Evolutionary conservation across 2,329 filamentous ascomycete species (phyloP).

Genomic region (Nigrospora sphaerica): DNA sequence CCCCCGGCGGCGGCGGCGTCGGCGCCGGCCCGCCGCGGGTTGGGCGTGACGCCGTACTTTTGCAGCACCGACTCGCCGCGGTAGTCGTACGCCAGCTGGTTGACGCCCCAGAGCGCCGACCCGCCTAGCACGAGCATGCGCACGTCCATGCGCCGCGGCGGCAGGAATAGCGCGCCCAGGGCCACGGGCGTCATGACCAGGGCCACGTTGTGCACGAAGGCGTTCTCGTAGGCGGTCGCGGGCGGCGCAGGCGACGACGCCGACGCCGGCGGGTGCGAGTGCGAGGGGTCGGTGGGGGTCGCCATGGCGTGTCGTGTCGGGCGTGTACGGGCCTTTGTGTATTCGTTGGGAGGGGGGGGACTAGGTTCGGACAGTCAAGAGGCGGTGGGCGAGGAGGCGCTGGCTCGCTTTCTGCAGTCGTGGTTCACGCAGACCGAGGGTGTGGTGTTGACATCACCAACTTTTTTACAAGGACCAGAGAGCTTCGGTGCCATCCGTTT

Average conservation of each 20-base stretch:
- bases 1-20: background rate
- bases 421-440: too few relatives aligned
- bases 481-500: too few relatives aligned
- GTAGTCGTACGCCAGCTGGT: slow-evolving; percentile 50
- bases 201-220: slow-evolving; percentile 36
- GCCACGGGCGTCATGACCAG: slow-evolving; percentile 39
- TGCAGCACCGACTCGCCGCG: slow-evolving; percentile 41
- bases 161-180: slow-evolving; percentile 40
- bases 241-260: slow-evolving; percentile 6
- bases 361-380: too few relatives aligned
- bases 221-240: background rate
- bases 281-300: background rate
- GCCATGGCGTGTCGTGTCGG: background rate
- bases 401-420: too few relatives aligned
- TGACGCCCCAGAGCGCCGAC: slow-evolving; percentile 44
- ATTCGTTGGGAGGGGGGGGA: too few relatives aligned
- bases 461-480: too few relatives aligned
- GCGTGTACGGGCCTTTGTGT: too few relatives aligned
- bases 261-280: slow-evolving; percentile 1
- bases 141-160: slow-evolving; percentile 43
- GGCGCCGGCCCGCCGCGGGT: background rate
- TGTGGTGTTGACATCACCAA: too few relatives aligned
- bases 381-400: too few relatives aligned
- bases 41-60: background rate
- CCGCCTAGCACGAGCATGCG: slow-evolving; percentile 42